A percentile compares a stretch with the other conserved stretches of the same genome.
phyloP scores from a whole-genome alignment of 768 basidiomycete genomes.

The Macrolepiota fuliginosa region DNA sequence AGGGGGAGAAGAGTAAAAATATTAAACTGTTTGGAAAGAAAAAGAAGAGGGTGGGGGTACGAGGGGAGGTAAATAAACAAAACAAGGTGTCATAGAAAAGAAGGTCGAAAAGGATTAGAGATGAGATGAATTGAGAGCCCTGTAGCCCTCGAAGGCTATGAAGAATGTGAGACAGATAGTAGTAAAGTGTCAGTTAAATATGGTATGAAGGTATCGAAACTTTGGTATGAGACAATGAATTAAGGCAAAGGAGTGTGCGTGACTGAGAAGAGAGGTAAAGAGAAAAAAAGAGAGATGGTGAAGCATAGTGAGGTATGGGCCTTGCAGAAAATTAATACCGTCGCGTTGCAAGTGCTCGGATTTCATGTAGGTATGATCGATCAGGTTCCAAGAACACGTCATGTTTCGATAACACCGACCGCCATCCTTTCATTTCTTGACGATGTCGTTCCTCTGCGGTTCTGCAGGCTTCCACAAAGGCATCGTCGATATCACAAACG shows the following conservation, averaged over 20 bases:
- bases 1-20: background rate
- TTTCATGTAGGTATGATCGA: constrained; percentile 72
- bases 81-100: constrained; percentile 9
- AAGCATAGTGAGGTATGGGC: constrained; percentile 11
- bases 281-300: constrained; percentile 18
- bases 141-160: background rate
- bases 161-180: background rate
- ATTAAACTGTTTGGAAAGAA: constrained; percentile 2
- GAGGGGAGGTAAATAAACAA: constrained; percentile 7
- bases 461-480: constrained; percentile 69
- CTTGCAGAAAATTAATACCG: constrained; percentile 53
- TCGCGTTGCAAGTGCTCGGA: constrained; percentile 82
- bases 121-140: background rate
- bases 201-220: constrained; percentile 7
- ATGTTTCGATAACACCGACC: constrained; percentile 31
- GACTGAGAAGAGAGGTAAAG: constrained; percentile 17
- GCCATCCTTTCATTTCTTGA: constrained; percentile 85
- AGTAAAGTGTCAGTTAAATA: constrained; percentile 14
- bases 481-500: constrained; percentile 68
- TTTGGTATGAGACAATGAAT: constrained; percentile 18
- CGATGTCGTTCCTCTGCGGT: constrained; percentile 82
- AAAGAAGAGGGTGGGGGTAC: constrained; percentile 3
- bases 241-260: constrained; percentile 14
- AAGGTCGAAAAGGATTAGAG: constrained; percentile 6
- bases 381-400: constrained; percentile 46